A percentile compares a stretch with the other conserved stretches of the same genome.
Conservation (phyloP, 345 rosid genomes). For the Aegle marmelos region DNA sequence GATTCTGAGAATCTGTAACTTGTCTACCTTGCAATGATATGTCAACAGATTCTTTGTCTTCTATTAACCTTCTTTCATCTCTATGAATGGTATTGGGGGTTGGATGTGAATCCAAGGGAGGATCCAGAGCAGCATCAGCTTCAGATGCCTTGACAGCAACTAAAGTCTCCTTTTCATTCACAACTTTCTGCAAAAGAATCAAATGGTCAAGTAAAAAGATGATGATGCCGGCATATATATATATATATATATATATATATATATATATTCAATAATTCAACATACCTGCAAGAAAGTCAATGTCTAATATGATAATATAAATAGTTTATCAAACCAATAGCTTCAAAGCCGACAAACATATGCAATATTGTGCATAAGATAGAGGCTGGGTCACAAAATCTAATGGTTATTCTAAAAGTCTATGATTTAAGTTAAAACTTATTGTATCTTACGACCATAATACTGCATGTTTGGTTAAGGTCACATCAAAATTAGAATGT, state of each 20-base stretch:
- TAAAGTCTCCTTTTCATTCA: slow-evolving; percentile 44
- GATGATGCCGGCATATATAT: neutral
- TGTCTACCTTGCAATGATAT: slow-evolving; percentile 32
- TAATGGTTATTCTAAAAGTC: neutral
- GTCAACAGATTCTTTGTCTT: slow-evolving; percentile 42
- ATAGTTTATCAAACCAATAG: neutral
- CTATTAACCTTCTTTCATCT: slow-evolving; percentile 40
- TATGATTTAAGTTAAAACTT: neutral
- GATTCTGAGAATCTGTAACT: slow-evolving; percentile 33
- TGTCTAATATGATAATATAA: neutral
- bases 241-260: neutral
- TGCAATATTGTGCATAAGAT: neutral
- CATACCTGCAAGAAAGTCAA: neutral
- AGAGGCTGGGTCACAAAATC: neutral
- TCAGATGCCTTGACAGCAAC: slow-evolving; percentile 58
- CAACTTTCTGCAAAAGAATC: slow-evolving; percentile 39
- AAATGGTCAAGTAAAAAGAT: neutral
- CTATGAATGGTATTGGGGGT: slow-evolving; percentile 21
- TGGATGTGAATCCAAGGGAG: slow-evolving; percentile 39
- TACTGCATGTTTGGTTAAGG: neutral
- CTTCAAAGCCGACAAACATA: neutral
- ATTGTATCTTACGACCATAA: neutral
- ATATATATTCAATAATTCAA: neutral
- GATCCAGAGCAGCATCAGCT: slow-evolving; percentile 40
- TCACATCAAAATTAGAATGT: neutral